Evolutionary conservation across 2,329 filamentous ascomycete species (phyloP).

Genomic region (Fusarium stilboides): DNA sequence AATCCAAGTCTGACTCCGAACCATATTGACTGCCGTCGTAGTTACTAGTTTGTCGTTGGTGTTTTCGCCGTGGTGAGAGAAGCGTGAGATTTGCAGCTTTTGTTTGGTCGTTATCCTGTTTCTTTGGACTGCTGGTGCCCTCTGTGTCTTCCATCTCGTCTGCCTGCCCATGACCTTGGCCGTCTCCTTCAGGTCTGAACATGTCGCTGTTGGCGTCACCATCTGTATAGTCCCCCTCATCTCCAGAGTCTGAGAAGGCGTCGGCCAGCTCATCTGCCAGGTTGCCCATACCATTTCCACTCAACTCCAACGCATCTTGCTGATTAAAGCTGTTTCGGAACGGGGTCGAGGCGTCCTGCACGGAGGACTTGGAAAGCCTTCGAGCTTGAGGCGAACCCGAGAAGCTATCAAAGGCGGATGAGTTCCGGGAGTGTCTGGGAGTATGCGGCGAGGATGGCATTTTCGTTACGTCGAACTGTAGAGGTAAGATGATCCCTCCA

Average conservation of each 20-base stretch:
- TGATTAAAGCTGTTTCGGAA: slow-evolving; percentile 65
- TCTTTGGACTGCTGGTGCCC: slow-evolving; percentile 27
- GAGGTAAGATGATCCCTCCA: slow-evolving; percentile 24
- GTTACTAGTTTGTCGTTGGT: slow-evolving; percentile 69
- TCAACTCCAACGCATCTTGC: slow-evolving; percentile 64
- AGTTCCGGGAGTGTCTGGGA: slow-evolving; percentile 72
- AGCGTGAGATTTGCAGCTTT: slow-evolving; percentile 62
- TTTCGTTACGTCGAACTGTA: slow-evolving; percentile 33
- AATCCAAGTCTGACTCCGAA: slow-evolving; percentile 79
- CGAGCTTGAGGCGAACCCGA: slow-evolving; percentile 63
- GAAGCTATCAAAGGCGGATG: slow-evolving; percentile 68
- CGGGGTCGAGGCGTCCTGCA: slow-evolving; percentile 66
- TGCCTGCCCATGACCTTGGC: slow-evolving; percentile 21
- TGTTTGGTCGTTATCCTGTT: slow-evolving; percentile 41
- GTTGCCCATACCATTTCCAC: slow-evolving; percentile 77
- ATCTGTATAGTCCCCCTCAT: slow-evolving; percentile 67
- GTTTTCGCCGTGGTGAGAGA: slow-evolving; percentile 61
- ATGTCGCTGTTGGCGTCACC: slow-evolving; percentile 55
- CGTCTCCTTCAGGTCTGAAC: slow-evolving; percentile 20
- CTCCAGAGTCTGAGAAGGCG: slow-evolving; percentile 76
- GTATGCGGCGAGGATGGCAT: slow-evolving; percentile 66
- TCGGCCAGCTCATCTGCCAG: slow-evolving; percentile 86
- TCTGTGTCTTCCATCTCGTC: slow-evolving; percentile 28
- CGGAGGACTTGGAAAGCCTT: slow-evolving; percentile 66
- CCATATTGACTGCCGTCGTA: slow-evolving; percentile 84